A percentile compares a stretch with the other conserved stretches of the same genome.
Evolutionary conservation across 2,329 filamentous ascomycete genomes (phyloP).

Genomic region (Colletotrichum tabaci): DNA sequence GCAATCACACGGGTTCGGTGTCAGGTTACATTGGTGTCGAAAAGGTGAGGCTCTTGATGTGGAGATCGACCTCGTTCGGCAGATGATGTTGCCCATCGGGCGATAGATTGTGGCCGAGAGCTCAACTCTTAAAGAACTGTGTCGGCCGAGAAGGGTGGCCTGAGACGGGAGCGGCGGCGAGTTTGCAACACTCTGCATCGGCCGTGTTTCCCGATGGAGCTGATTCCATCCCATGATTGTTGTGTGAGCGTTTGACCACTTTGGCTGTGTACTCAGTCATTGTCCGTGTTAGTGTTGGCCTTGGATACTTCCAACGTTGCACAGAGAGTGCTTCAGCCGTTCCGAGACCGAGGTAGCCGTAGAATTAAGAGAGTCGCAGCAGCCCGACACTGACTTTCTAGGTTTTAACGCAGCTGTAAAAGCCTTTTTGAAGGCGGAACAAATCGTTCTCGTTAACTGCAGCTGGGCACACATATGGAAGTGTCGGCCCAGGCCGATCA

Average conservation of each 20-base stretch:
- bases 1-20: constrained; percentile 31
- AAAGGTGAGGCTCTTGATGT: constrained; percentile 1
- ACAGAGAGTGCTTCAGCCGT: too few relatives aligned
- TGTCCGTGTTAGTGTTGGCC: not conserved
- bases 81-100: not conserved
- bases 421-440: not conserved
- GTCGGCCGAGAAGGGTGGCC: constrained; percentile 7
- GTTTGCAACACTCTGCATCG: constrained; percentile 14
- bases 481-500: not conserved
- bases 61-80: constrained; percentile 6
- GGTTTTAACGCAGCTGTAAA: too few relatives aligned
- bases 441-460: constrained; percentile 5
- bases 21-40: constrained; percentile 18
- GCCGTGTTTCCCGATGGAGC: constrained; percentile 23
- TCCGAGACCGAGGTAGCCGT: not conserved
- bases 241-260: constrained; percentile 24
- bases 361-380: too few relatives aligned
- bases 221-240: constrained; percentile 17
- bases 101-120: not conserved
- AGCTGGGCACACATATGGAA: not conserved
- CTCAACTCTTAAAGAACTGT: not conserved
- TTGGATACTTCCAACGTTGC: not conserved
- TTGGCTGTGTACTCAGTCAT: not conserved
- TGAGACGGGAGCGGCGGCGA: constrained; percentile 11
- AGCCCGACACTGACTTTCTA: too few relatives aligned